These are phyloP conservation scores for Globisporangium viniferum DNA, from an alignment of 352 stramenopile species.

Conservation along the genomic window DNA sequence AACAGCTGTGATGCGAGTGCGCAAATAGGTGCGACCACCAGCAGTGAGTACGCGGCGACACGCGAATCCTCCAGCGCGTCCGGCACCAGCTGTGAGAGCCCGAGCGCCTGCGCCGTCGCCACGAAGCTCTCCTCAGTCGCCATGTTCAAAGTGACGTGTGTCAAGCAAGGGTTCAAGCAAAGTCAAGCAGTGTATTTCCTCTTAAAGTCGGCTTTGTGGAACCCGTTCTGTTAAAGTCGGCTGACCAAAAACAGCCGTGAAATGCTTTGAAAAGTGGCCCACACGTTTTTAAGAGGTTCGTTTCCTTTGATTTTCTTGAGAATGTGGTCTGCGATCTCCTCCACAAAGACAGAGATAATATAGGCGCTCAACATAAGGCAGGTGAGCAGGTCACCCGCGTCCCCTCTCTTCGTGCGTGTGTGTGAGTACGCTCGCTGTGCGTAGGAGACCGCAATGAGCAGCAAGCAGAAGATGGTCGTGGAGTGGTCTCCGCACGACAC, in stretches of 20 bases:
- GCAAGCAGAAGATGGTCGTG: slow-evolving; percentile 66
- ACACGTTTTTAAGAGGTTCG: no score
- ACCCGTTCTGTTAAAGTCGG: no score
- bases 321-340: not conserved
- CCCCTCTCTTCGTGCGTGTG: not conserved
- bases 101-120: slow-evolving; percentile 9
- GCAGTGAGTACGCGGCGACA: slow-evolving; percentile 37
- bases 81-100: slow-evolving; percentile 42
- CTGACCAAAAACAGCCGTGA: no score
- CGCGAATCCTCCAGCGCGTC: slow-evolving; percentile 47
- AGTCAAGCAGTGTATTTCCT: no score
- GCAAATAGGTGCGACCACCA: slow-evolving; percentile 41
- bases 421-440: not conserved
- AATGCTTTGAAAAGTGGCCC: no score
- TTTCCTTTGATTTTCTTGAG: no score
- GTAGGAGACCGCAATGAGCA: slow-evolving; percentile 48
- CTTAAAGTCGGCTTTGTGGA: no score
- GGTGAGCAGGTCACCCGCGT: not conserved
- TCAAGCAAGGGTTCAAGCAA: not conserved
- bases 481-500: slow-evolving; percentile 84
- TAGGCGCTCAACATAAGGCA: not conserved
- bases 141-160: slow-evolving; percentile 11
- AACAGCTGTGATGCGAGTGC: slow-evolving; percentile 33
- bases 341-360: not conserved
- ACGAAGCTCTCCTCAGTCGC: not conserved